phyloP scores from a whole-genome alignment of 352 stramenopile species.

The Globisporangium apiculatum region DNA sequence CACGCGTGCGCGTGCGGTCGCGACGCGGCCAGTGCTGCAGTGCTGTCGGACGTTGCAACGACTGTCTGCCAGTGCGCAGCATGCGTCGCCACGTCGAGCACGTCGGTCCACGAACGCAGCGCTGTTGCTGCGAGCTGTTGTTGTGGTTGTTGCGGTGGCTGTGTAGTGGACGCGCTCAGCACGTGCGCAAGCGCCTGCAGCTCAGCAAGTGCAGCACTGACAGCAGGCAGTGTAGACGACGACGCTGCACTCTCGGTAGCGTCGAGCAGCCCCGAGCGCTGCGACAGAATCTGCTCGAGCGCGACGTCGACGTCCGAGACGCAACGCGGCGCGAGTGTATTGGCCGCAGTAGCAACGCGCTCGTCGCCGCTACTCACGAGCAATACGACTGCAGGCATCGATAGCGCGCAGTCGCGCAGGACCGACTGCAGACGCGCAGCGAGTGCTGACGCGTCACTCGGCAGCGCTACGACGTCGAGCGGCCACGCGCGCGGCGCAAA shows the following conservation, averaged over 20 bases:
- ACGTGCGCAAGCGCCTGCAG: slow-evolving; percentile 3
- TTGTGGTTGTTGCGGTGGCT: not conserved
- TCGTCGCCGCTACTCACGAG: slow-evolving; percentile 12
- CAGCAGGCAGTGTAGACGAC: not conserved
- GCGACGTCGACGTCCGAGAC: slow-evolving; percentile 15
- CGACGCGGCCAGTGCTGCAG: slow-evolving; percentile 11
- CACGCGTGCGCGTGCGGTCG: slow-evolving; percentile 13
- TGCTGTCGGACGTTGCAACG: slow-evolving; percentile 11
- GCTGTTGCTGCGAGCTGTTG: not conserved
- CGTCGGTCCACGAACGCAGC: slow-evolving; percentile 14
- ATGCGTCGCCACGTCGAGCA: slow-evolving; percentile 17
- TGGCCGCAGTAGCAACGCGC: not conserved
- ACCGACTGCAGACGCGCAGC: slow-evolving; percentile 3
- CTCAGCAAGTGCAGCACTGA: not conserved
- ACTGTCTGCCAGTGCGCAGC: slow-evolving; percentile 12
- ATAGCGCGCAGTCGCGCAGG: slow-evolving; percentile 17
- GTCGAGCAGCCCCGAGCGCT: not conserved
- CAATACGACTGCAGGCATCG: slow-evolving; percentile 4
- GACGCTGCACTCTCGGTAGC: too few species aligned
- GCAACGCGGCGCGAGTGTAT: slow-evolving; percentile 2
- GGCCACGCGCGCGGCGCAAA: slow-evolving; percentile 19
- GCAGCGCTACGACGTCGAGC: slow-evolving; percentile 18
- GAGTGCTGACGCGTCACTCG: slow-evolving; percentile 5
- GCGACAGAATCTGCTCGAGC: slow-evolving; percentile 11
- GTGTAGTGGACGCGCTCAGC: not conserved